These are phyloP conservation scores for Favolaschia claudopus DNA, from an alignment of 768 basidiomycete species.

Conservation along the genomic window DNA sequence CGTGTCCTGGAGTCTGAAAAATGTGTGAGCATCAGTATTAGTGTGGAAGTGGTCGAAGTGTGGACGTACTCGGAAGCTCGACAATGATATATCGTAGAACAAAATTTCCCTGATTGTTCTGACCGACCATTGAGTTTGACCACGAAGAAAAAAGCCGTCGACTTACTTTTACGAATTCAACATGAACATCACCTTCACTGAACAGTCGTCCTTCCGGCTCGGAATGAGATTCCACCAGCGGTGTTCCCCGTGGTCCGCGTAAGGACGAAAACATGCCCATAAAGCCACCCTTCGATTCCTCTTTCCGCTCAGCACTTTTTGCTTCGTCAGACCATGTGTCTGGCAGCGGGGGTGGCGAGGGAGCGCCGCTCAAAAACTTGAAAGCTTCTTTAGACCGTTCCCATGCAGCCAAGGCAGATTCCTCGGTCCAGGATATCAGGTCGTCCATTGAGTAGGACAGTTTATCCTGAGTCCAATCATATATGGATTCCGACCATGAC, in stretches of 20 bases:
- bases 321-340: slow-evolving; percentile 39
- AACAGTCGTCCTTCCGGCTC: slow-evolving; percentile 53
- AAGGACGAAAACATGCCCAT: slow-evolving; percentile 77
- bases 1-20: slow-evolving; percentile 64
- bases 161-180: slow-evolving; percentile 75
- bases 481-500: slow-evolving; percentile 52
- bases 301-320: slow-evolving; percentile 37
- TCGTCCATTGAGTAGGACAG: slow-evolving; percentile 58
- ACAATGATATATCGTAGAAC: slow-evolving; percentile 80
- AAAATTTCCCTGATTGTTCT: slow-evolving; percentile 83
- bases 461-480: slow-evolving; percentile 52
- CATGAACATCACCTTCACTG: slow-evolving; percentile 85
- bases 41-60: slow-evolving; percentile 33
- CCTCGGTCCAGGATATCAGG: slow-evolving; percentile 53
- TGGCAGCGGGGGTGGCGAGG: slow-evolving; percentile 44
- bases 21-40: slow-evolving; percentile 1
- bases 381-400: slow-evolving; percentile 67
- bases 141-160: slow-evolving; percentile 3
- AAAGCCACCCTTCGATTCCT: slow-evolving; percentile 45
- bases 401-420: slow-evolving; percentile 46
- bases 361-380: slow-evolving; percentile 76
- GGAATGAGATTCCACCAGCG: slow-evolving; percentile 35
- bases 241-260: slow-evolving; percentile 45
- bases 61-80: slow-evolving; percentile 77
- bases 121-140: slow-evolving; percentile 19